Conservation (phyloP, 257 asterid genomes). For the Pogostemon cablin region DNA sequence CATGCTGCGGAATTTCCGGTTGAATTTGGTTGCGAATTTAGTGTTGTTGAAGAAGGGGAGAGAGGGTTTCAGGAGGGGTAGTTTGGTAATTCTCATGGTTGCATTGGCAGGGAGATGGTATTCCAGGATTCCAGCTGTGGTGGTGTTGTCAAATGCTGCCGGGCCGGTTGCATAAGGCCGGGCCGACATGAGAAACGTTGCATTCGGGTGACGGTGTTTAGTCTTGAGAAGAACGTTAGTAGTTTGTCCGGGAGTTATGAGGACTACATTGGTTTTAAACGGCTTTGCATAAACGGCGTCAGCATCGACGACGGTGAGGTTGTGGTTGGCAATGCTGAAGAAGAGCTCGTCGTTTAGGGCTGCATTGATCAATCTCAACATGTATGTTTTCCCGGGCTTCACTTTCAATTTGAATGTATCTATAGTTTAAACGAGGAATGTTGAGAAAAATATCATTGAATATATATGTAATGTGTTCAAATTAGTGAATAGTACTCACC, state of each 20-base stretch:
- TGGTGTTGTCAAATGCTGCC: slow-evolving; percentile 61
- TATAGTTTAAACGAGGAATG: slow-evolving; percentile 21
- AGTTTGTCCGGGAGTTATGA: slow-evolving; percentile 71
- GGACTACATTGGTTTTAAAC: slow-evolving; percentile 45
- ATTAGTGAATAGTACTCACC: slow-evolving; percentile 32
- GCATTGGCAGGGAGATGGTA: slow-evolving; percentile 40
- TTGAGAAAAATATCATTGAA: background rate
- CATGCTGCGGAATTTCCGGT: slow-evolving; percentile 45
- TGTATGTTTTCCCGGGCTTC: slow-evolving; percentile 59
- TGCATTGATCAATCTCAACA: slow-evolving; percentile 65
- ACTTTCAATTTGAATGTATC: slow-evolving; percentile 62
- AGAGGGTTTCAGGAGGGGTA: slow-evolving; percentile 29
- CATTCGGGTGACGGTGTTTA: slow-evolving; percentile 44
- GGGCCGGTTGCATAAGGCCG: slow-evolving; percentile 63
- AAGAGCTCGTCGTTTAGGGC: slow-evolving; percentile 68
- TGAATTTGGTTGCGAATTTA: slow-evolving; percentile 25
- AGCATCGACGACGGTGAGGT: slow-evolving; percentile 57
- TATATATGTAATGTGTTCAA: no score
- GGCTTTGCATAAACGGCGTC: slow-evolving; percentile 70
- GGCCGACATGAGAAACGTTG: slow-evolving; percentile 53
- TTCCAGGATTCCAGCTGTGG: slow-evolving; percentile 50
- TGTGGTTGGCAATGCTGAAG: slow-evolving; percentile 64
- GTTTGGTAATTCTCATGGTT: background rate
- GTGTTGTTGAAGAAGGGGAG: slow-evolving; percentile 43
- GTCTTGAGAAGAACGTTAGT: slow-evolving; percentile 57